These are phyloP conservation scores for Aegilops longissima DNA, from an alignment of 176 grass and related monocot genomes.

Conservation along the genomic window DNA sequence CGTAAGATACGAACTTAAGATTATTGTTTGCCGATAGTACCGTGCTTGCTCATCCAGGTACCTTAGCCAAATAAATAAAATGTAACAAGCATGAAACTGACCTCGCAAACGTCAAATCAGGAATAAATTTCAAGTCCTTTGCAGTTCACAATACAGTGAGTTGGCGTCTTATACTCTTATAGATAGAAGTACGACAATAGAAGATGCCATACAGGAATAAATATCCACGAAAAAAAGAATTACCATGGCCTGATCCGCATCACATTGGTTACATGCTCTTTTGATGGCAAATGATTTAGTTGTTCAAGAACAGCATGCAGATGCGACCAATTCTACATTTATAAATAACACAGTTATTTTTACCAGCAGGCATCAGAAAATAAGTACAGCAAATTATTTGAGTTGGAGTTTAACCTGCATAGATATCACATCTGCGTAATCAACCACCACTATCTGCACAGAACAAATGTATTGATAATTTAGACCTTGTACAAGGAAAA, in stretches of 20 bases:
- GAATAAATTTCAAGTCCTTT: constrained; percentile 19
- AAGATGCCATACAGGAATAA: constrained; percentile 10
- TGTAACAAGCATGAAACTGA: constrained; percentile 30
- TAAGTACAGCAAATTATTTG: constrained; percentile 15
- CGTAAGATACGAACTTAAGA: constrained; percentile 75
- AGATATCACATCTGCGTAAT: constrained; percentile 86
- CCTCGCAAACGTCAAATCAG: constrained; percentile 3
- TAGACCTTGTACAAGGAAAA: constrained; percentile 11
- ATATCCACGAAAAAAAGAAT: constrained; percentile 29
- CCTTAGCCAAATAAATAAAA: constrained; percentile 51
- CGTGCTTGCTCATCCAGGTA: constrained; percentile 77
- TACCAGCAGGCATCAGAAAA: constrained; percentile 26
- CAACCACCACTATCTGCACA: constrained; percentile 76
- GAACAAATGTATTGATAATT: not conserved
- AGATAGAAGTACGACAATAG: not conserved
- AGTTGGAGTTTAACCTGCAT: constrained; percentile 71
- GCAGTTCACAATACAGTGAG: not conserved
- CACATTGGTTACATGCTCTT: constrained; percentile 89
- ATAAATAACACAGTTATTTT: constrained; percentile 30
- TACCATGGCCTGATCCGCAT: constrained; percentile 97
- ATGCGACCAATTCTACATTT: constrained; percentile 84
- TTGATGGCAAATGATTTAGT: constrained; percentile 73
- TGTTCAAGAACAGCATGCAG: constrained; percentile 82
- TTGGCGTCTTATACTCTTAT: not conserved
- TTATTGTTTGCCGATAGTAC: constrained; percentile 89